Evolutionary conservation across 2,329 filamentous ascomycete genomes (phyloP), one percentile per base, ranked within the genome.

Genomic region (Fusarium sp.): DNA sequence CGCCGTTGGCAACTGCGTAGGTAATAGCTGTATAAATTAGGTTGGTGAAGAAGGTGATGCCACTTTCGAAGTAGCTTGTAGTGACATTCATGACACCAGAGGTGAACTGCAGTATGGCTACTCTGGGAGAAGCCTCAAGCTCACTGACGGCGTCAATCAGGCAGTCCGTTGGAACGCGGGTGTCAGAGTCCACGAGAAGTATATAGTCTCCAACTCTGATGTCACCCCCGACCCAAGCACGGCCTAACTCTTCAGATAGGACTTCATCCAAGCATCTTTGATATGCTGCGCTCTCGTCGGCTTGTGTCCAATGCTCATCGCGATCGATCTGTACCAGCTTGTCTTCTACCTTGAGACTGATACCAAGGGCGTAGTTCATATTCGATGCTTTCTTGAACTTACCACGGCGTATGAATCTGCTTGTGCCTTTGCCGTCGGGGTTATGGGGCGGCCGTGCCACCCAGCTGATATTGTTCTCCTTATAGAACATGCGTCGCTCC

Each of bases 51-150:
- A 56, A 56, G 0, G 39, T 47, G 6, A 45, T 92, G 44, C 82
- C 81, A 44, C 90, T 91, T 80, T 94, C 93, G 74, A 94, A 94
- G 81, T 89, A 92, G 55, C 87, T 90, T 74, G 88, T 84, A 3
- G 90, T 88, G 13, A 94, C 90, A 72, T 94, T 90, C 92, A 94
- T 94, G 71, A 94, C 92, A 39, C 91, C 91, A 11, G 91, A 92
- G 1, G 87, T 87, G 82, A 92, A 92, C 78, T 93, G 92, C 65
- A 93, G 85, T 73, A 93, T 92, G 20, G 88, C 91, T 5, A 93
- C 90, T 75, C 92, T 87, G 0, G 90, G 91, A 13, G 86, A 90
- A 67, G 88, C 84, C 71, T 91, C 88, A 90, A 93, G 92, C 77
- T 93, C 91, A 39, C 86, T 87, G n/a, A 89, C 90, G 25, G 88